phyloP scores from a whole-genome alignment of 352 stramenopile genomes.

The Globisporangium nagaii region DNA sequence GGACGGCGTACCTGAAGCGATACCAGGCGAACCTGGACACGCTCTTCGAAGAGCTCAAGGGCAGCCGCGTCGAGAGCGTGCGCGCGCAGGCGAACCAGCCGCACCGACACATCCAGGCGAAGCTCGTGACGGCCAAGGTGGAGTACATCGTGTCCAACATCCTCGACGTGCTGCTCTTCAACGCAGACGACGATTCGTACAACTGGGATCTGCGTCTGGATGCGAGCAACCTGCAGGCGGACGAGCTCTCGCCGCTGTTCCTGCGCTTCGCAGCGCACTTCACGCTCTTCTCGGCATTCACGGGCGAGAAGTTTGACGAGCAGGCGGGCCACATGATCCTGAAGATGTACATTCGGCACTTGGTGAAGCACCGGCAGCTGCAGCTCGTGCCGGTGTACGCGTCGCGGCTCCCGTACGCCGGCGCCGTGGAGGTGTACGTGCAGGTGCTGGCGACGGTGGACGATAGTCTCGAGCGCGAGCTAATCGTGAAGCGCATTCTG shows the following conservation, averaged over 20 bases:
- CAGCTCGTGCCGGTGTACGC: constrained; percentile 75
- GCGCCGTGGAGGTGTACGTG: constrained; percentile 64
- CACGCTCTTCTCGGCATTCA: constrained; percentile 66
- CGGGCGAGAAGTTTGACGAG: constrained; percentile 59
- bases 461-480: constrained; percentile 54
- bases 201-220: constrained; percentile 66
- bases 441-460: constrained; percentile 64
- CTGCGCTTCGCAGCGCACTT: constrained; percentile 81
- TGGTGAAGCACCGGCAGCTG: constrained; percentile 74
- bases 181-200: constrained; percentile 37
- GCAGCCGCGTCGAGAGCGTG: constrained; percentile 55
- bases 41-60: constrained; percentile 74
- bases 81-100: constrained; percentile 65
- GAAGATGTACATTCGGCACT: constrained; percentile 77
- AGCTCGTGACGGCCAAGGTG: constrained; percentile 72
- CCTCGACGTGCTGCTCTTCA: constrained; percentile 47
- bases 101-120: constrained; percentile 71
- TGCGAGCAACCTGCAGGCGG: constrained; percentile 26
- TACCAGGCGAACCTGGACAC: constrained; percentile 62
- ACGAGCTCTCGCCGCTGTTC: constrained; percentile 48
- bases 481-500: constrained; percentile 61
- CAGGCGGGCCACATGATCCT: constrained; percentile 70
- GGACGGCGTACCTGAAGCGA: constrained; percentile 70
- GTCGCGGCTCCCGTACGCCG: constrained; percentile 50
- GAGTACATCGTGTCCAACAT: constrained; percentile 73